Percentiles rank a stretch among this genome's conserved stretches.
phyloP scores from a whole-genome alignment of 2,329 filamentous ascomycete species.

The Fusarium equiseti region DNA sequence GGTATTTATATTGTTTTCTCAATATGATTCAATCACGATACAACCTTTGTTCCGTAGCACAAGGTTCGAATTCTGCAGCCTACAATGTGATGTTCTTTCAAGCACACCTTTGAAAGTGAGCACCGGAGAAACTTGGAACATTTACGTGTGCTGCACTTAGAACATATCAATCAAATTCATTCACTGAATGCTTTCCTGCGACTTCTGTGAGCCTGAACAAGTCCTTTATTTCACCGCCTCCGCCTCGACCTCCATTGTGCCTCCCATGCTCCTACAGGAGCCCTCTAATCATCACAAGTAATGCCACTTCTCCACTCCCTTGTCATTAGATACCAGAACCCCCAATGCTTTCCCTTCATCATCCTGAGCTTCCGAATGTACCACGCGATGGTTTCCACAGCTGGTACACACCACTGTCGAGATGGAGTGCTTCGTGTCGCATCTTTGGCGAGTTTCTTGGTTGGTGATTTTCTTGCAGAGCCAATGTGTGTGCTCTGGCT shows the following conservation, averaged over 20 bases:
- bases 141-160: too few relatives aligned
- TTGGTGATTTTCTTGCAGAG: not conserved
- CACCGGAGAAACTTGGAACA: too few relatives aligned
- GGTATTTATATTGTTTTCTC: not conserved
- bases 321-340: not conserved
- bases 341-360: not conserved
- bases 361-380: not conserved
- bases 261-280: accelerated
- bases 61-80: not conserved
- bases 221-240: too few relatives aligned
- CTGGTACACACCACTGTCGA: accelerated
- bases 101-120: too few relatives aligned
- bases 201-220: too few relatives aligned
- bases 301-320: not conserved
- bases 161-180: too few relatives aligned
- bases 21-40: not conserved
- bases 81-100: too few relatives aligned
- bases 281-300: not conserved
- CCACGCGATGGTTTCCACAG: not conserved
- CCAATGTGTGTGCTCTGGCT: not conserved
- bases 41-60: not conserved
- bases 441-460: not conserved
- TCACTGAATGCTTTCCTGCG: too few relatives aligned
- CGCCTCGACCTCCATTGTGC: too few relatives aligned
- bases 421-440: not conserved